Evolutionary conservation across 345 rosid species (phyloP).

Genomic region (Dimocarpus longan): DNA sequence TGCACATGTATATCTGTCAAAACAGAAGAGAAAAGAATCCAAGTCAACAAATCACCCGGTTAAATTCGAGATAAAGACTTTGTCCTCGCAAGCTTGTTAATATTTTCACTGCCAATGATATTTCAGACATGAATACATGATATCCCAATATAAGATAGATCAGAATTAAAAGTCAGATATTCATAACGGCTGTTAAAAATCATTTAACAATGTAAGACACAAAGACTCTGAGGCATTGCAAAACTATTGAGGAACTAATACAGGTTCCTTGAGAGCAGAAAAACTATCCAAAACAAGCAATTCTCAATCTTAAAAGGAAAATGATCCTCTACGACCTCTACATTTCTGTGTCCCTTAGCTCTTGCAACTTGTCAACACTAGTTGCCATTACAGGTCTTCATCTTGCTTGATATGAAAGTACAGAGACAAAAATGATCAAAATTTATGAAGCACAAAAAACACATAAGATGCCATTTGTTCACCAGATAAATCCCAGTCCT

Average conservation of each 20-base stretch:
- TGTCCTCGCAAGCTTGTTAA: background rate
- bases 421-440: background rate
- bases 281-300: background rate
- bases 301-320: background rate
- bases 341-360: background rate
- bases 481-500: too few species aligned
- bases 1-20: background rate
- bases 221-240: background rate
- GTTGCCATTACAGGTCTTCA: background rate
- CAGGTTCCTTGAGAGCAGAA: background rate
- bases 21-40: background rate
- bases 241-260: background rate
- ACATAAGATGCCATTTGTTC: background rate
- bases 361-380: too few species aligned
- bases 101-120: too few species aligned
- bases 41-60: background rate
- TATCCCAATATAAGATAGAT: too few species aligned
- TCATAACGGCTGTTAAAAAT: too few species aligned
- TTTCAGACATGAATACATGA: too few species aligned
- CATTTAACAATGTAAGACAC: background rate
- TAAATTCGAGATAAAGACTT: background rate
- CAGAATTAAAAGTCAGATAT: too few species aligned
- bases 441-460: background rate
- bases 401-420: background rate
- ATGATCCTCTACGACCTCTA: too few species aligned